These are phyloP conservation scores for Ophiocordyceps polyrhachis-furcata DNA, from an alignment of 2,329 filamentous ascomycete genomes.

Conservation along the genomic window DNA sequence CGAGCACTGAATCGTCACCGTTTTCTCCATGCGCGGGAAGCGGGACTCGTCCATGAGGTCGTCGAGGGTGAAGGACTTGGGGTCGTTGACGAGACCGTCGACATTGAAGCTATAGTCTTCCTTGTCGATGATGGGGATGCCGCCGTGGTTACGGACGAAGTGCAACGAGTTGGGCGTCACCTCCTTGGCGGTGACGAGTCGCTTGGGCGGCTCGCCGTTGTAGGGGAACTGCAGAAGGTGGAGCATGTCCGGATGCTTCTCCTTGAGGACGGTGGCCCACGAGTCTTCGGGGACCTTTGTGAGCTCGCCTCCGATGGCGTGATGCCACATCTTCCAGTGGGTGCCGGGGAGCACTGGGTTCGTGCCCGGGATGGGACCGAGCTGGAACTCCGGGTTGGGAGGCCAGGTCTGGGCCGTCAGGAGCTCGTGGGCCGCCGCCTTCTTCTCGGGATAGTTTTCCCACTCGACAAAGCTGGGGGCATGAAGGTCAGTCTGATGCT, in stretches of 20 bases:
- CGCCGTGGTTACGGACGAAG: not conserved
- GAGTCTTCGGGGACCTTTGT: slow-evolving; percentile 33
- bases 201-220: slow-evolving; percentile 42
- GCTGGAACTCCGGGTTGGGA: slow-evolving; percentile 33
- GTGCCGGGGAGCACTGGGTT: slow-evolving; percentile 38
- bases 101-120: not conserved
- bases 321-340: slow-evolving; percentile 40
- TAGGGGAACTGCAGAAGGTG: slow-evolving; percentile 45
- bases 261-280: slow-evolving; percentile 34
- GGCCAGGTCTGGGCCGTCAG: slow-evolving; percentile 10
- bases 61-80: not conserved
- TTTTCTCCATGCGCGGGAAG: not conserved
- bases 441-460: slow-evolving; percentile 53
- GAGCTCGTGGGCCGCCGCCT: slow-evolving; percentile 36
- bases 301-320: slow-evolving; percentile 23
- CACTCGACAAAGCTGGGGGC: slow-evolving; percentile 40
- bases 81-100: not conserved
- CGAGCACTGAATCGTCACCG: not conserved
- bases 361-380: slow-evolving; percentile 32
- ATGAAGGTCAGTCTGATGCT: not conserved
- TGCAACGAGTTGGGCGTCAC: slow-evolving; percentile 35
- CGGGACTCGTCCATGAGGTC: not conserved
- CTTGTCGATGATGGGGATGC: not conserved
- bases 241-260: slow-evolving; percentile 41
- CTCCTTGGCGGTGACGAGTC: slow-evolving; percentile 31